Base-by-base conservation (phyloP, 768 basidiomycete species). In the Pulveroboletus sp. region DNA sequence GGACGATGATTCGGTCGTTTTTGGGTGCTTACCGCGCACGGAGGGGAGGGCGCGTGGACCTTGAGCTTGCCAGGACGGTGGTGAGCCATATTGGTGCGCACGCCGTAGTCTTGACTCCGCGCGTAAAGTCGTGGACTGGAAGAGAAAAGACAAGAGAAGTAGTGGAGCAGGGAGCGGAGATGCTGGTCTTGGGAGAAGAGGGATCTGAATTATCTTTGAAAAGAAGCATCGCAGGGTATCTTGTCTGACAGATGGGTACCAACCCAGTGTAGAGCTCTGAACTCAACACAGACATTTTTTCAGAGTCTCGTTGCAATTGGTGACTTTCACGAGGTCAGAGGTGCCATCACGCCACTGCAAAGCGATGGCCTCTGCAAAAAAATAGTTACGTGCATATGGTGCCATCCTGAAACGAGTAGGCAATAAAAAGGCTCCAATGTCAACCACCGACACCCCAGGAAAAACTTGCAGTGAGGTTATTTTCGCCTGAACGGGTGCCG, bases 51-150 rank as follows among this genome's bases (percentile, higher is more conserved):
- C 34, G 23, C 16, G 52, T 31, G 14, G 63, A 70, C 20, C 60
- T 58, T 7, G 57, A 55, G 6, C 61, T 71, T 14, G 71, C 69
- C 23, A 61, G 67, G 24, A 60, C 59, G 9, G 72, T 78, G 11
- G 36, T 75, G 39, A 59, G 69, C 6, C 83, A 83, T 43, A 67
- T 75, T 40, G 85, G 84, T 0, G 72, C 72, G 12, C 85, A 87
- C 62, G 61, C 79, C 31, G 74, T 77, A 10, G 71, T 74, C 4
- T 72, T 68, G 58, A 81, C 80, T 9, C 74, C 80, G 7, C 70
- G 80, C 2, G 52, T 69, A 19, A 42, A 43, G 6, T 55, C 63
- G 3, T 85, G 83, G 85, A 74, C 76, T 32, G 68, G 63, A 25
- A 73, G 69, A 49, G 72, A 78, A 49, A 64, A 59, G 43, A 78